Base-by-base conservation (phyloP, 2,329 filamentous ascomycete genomes). In the Colletotrichum coccodes region DNA sequence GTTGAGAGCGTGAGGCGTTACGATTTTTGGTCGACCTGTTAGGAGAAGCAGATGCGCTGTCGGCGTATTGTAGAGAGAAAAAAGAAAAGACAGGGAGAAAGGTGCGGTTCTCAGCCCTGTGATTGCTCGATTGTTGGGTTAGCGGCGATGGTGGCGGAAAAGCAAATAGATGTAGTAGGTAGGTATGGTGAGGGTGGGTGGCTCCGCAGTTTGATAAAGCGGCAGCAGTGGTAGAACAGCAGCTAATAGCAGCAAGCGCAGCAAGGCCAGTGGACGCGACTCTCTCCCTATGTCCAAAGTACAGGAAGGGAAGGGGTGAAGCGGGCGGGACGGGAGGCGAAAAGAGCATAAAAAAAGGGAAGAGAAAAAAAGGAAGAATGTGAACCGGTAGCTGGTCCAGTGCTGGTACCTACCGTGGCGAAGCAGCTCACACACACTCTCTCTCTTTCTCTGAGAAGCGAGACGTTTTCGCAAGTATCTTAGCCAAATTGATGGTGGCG, bases 131-230 rank as follows among this genome's bases (percentile, higher is more conserved):
- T 42, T 16, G n/a, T 60, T 28, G 49, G 46, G 30, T 60, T 23
- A 46, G 38, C 34, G 56, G 60, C 52, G 42, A 32, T 64, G 60
- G 60, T 9, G 32, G 54, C 40, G 44, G 21, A 21, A 30, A 26
- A 40, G n/a, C 32, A 58, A 14, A 18, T n/a, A 23, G 54, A 26
- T 21, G 34, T n/a, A 23, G 14, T 44, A 34, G 28, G 21, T n/a
- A 57, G 34, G 14, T 57, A 28, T 2, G 28, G 28, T 21, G 28
- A 38, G 16, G 30, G 46, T 49, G 26, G 46, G 23, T 49, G 23
- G 46, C 46, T 30, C 26, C 14, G 46, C n/a, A 8, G 26, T 47
- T 18, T 16, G 44, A 23, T 28, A 28, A 6, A 50, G 46, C 7
- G 26, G 46, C 46, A 50, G 26, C n/a, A n/a, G 14, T 18, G 14